phyloP scores from a whole-genome alignment of 441 rosid species.

The Capsella rubella region DNA sequence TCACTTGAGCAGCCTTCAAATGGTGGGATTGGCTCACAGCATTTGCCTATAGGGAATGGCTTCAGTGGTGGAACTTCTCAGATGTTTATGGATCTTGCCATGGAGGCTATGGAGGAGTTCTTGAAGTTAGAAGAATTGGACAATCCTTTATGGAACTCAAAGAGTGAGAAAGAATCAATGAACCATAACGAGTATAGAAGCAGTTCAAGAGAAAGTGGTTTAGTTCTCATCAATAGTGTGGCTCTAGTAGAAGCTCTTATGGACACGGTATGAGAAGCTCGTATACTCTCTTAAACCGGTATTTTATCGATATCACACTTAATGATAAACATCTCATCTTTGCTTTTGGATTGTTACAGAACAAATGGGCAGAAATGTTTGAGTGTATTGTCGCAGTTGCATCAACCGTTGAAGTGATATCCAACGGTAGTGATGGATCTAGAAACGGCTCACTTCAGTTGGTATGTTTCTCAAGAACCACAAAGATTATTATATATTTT shows the following conservation, averaged over 20 bases:
- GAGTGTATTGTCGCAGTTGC: constrained; percentile 50
- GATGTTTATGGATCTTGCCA: constrained; percentile 49
- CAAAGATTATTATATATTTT: background rate
- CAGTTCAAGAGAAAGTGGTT: constrained; percentile 57
- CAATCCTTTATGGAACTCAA: constrained; percentile 52
- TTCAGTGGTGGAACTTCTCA: constrained; percentile 44
- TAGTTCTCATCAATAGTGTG: constrained; percentile 52
- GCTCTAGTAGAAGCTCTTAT: constrained; percentile 60
- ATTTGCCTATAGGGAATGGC: constrained; percentile 44
- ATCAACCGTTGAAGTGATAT: constrained; percentile 48
- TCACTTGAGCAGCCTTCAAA: constrained; percentile 46
- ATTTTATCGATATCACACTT: background rate
- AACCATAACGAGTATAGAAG: constrained; percentile 55
- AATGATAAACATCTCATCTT: constrained; percentile 15
- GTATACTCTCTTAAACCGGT: background rate
- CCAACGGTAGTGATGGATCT: constrained; percentile 50
- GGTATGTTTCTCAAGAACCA: constrained; percentile 44
- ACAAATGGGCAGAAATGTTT: constrained; percentile 59
- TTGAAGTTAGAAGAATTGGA: constrained; percentile 53
- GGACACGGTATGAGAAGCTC: constrained; percentile 57
- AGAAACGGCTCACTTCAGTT: constrained; percentile 52
- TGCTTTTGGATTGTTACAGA: constrained; percentile 42
- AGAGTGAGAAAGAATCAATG: constrained; percentile 50
- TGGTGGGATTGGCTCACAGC: constrained; percentile 44
- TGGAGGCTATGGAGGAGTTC: constrained; percentile 59